Evolutionary conservation across 2,329 filamentous ascomycete genomes (phyloP), one percentile per base, ranked within the genome.

Genomic region (Sporothrix euskadiensis): DNA sequence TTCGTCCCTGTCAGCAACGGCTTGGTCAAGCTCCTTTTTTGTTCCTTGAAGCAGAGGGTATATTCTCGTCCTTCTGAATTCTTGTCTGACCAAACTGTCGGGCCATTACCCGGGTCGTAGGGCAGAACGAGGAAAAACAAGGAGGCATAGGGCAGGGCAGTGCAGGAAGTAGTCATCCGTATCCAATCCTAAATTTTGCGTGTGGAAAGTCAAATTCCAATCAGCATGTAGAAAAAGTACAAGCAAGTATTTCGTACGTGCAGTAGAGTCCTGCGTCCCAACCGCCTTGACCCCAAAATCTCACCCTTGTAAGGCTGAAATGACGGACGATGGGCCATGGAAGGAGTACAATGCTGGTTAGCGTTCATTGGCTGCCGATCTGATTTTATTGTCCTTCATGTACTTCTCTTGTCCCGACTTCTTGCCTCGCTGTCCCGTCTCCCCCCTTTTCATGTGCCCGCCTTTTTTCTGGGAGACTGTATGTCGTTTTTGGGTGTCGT

Each of bases 271-370:
- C 19, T 49, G 14, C 47, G 6, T 49, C 47, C 56, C 56, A 57
- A 9, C 52, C 52, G 52, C 56, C 56, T 35, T 56, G 59, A 22
- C 39, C 59, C 59, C 59, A 65, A 59, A 59, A 30, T 44, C 59
- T 26, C 59, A 65, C 59, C 59, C 39, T 22, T 26, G 59, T 65
- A 65, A 65, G 59, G 59, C 59, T 65, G 59, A 65, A 59, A 65
- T 65, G 35, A 49, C 44, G 44, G 44, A 19, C 44, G 44, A 49
- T 9, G 52, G 52, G 52, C 47, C 47, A 52, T 19, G 52, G 9
- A 7, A 26, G 30, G 32, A 14, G n/a, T 19, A 56, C n/a, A 4
- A 3, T 2, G 30, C 14, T 49, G 47, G 14, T 32, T 7, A 4
- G 26, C 14, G 19, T 8, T 59, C n/a, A 8, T 59, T 59, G 52